Evolutionary conservation across 306 rosid genomes (phyloP).

Genomic region (Lathyrus oleraceus): DNA sequence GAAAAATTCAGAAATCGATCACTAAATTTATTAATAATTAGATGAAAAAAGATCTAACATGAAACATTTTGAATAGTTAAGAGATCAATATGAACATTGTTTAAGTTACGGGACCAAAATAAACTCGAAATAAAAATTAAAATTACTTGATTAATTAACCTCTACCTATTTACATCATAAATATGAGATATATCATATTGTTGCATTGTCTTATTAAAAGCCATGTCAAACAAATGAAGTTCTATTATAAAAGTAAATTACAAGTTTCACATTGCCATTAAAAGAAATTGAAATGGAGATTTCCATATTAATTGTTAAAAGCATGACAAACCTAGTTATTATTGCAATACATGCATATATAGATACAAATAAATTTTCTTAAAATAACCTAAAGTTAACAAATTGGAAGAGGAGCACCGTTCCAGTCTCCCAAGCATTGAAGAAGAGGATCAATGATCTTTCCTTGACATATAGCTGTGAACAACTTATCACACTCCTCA

Average conservation of each 20-base stretch:
- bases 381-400: conserved; percentile 34
- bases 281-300: conserved; percentile 12
- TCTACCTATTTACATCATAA: too few relatives aligned
- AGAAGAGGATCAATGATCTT: conserved; percentile 77
- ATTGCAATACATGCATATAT: conserved; percentile 14
- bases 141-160: too few relatives aligned
- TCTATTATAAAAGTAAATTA: conserved; percentile 19
- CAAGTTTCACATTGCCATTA: conserved; percentile 16
- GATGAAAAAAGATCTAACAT: too few relatives aligned
- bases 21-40: too few relatives aligned
- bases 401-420: conserved; percentile 80
- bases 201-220: too few relatives aligned
- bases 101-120: too few relatives aligned
- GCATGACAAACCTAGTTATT: conserved; percentile 4
- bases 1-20: too few relatives aligned
- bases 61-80: too few relatives aligned
- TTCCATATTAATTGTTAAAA: not conserved
- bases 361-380: conserved; percentile 10
- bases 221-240: not conserved
- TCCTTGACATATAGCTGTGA: conserved; percentile 67
- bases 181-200: too few relatives aligned
- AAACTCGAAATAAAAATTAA: too few relatives aligned
- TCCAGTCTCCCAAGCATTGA: conserved; percentile 75
- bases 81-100: too few relatives aligned
- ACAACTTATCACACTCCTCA: conserved; percentile 74